phyloP scores from a whole-genome alignment of 305 asterid species.

The Rubia peregrina region DNA sequence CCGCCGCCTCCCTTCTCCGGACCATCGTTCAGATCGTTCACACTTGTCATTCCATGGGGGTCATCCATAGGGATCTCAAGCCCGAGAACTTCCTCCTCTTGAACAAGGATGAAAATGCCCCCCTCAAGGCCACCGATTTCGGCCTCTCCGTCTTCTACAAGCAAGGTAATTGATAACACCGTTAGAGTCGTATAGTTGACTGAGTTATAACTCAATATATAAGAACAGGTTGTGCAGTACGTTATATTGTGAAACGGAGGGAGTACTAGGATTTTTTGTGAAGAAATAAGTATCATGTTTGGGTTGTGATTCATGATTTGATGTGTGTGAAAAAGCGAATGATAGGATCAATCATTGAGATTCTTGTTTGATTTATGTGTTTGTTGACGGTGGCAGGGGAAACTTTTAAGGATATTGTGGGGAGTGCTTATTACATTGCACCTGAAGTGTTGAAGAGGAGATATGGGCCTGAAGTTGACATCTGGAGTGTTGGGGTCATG shows the following conservation, averaged over 20 bases:
- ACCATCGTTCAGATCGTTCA: constrained; percentile 78
- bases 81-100: constrained; percentile 78
- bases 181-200: too few relatives aligned
- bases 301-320: too few relatives aligned
- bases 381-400: constrained; percentile 40
- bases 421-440: constrained; percentile 83
- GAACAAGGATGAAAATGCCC: constrained; percentile 64
- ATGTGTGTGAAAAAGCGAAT: too few relatives aligned
- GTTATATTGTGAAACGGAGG: too few relatives aligned
- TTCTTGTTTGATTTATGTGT: not conserved
- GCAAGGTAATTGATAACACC: constrained; percentile 38
- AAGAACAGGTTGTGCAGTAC: too few relatives aligned
- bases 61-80: constrained; percentile 78
- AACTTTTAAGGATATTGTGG: constrained; percentile 67
- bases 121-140: constrained; percentile 83
- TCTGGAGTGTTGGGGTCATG: constrained; percentile 94
- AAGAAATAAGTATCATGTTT: too few relatives aligned
- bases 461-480: constrained; percentile 84
- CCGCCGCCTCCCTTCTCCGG: constrained; percentile 70
- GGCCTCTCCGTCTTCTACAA: constrained; percentile 80
- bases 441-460: constrained; percentile 73
- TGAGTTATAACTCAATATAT: too few relatives aligned
- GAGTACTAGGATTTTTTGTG: too few relatives aligned
- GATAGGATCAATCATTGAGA: not conserved
- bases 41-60: constrained; percentile 85